Conservation (phyloP, 202 grass and related monocot genomes). For the Brachypodium distachyon region DNA sequence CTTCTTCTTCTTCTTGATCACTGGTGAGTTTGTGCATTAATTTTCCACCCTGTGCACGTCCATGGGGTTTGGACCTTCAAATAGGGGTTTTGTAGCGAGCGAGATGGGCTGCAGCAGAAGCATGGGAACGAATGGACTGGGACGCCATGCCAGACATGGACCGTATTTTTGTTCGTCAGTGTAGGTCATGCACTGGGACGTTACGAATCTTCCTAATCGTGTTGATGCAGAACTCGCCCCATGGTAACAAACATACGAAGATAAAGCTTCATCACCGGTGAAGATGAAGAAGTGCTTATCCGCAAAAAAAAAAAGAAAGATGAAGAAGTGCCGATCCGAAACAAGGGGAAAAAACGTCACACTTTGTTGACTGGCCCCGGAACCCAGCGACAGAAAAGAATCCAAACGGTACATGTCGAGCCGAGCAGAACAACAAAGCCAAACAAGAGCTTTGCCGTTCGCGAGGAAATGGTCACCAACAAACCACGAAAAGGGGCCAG, state of each 20-base stretch:
- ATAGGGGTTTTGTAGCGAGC: not conserved
- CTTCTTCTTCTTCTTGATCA: not conserved
- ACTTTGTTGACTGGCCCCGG: not conserved
- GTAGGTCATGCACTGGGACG: not conserved
- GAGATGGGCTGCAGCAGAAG: not conserved
- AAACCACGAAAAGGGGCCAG: not conserved
- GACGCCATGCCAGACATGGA: not conserved
- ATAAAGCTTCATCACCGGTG: no score
- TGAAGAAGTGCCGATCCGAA: not conserved
- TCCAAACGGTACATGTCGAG: not conserved
- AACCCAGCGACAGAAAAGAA: not conserved
- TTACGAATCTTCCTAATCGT: constrained; percentile 2
- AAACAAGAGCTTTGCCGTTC: constrained; percentile 5
- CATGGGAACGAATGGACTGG: not conserved
- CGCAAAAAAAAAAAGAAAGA: no score
- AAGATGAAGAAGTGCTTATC: no score
- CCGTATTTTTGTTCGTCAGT: not conserved
- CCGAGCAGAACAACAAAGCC: no score
- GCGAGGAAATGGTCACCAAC: not conserved
- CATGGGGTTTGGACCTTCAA: no score
- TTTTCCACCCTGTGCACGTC: not conserved
- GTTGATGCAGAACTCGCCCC: not conserved
- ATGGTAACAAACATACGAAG: no score
- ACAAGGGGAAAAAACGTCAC: constrained; percentile 1
- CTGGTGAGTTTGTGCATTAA: not conserved